Conservation (phyloP, 306 rosid species). For the Begonia fuchsioides region DNA sequence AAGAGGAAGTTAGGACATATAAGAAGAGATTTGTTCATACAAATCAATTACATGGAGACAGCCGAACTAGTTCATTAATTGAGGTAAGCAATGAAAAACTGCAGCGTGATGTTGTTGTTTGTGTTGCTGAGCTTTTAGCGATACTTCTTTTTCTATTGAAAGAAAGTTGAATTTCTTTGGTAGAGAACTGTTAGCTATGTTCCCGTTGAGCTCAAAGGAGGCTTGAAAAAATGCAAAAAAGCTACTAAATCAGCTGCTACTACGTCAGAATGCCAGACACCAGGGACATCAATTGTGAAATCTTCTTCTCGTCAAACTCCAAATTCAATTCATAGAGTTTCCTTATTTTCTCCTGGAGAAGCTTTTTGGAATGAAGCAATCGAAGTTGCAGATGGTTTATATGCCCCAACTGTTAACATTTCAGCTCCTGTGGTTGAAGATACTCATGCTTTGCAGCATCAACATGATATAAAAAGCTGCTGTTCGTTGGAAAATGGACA, state of each 20-base stretch:
- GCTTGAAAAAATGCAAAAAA: conserved; percentile 48
- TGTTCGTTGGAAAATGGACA: conserved; percentile 26
- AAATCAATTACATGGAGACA: conserved; percentile 16
- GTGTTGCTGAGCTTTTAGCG: conserved; percentile 18
- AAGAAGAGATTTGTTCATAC: conserved; percentile 24
- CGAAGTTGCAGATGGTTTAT: conserved; percentile 72
- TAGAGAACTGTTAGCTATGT: conserved; percentile 31
- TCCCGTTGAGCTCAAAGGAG: conserved; percentile 19
- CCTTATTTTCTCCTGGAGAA: conserved; percentile 85
- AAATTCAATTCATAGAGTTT: conserved; percentile 57
- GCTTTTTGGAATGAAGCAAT: conserved; percentile 94
- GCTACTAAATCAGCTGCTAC: conserved; percentile 28
- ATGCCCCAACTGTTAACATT: conserved; percentile 26
- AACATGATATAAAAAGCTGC: conserved; percentile 26
- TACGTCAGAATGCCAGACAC: conserved; percentile 44
- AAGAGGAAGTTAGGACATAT: conserved; percentile 16
- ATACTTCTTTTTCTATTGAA: conserved; percentile 6
- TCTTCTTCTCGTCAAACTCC: conserved; percentile 41
- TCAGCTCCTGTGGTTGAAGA: conserved; percentile 26
- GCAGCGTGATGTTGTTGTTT: conserved; percentile 21
- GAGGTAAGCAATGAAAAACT: conserved; percentile 18
- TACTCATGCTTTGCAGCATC: conserved; percentile 20
- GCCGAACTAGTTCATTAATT: conserved; percentile 14
- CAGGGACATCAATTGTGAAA: conserved; percentile 51
- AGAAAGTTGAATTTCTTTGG: conserved; percentile 9